These are phyloP conservation scores for Quercus tomentella DNA, from an alignment of 331 rosid species.

Conservation along the genomic window DNA sequence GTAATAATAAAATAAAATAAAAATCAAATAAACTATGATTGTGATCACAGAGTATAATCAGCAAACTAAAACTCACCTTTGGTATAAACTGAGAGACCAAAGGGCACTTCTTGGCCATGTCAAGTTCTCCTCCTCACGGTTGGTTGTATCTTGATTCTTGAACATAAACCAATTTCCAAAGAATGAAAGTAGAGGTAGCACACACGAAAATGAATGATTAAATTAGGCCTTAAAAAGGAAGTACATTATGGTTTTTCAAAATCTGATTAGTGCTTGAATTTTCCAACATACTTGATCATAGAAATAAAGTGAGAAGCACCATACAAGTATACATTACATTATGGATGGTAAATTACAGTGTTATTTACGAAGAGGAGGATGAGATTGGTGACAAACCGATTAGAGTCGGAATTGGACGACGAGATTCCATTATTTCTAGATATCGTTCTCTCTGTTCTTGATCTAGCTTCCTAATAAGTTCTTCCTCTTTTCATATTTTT, in stretches of 20 bases:
- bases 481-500: constrained; percentile 41
- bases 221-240: too few relatives aligned
- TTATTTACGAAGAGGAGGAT: constrained; percentile 25
- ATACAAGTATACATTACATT: too few relatives aligned
- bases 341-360: too few relatives aligned
- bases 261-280: neutral
- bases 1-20: neutral
- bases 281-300: neutral
- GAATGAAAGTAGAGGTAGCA: neutral
- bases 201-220: neutral
- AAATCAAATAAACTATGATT: too few relatives aligned
- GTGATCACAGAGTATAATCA: neutral
- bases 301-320: too few relatives aligned
- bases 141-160: constrained; percentile 64
- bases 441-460: constrained; percentile 50
- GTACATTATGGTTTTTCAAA: neutral
- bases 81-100: constrained; percentile 54
- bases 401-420: constrained; percentile 25
- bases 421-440: constrained; percentile 39
- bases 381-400: constrained; percentile 45
- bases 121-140: constrained; percentile 43
- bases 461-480: constrained; percentile 57
- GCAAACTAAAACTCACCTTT: constrained; percentile 28
- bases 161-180: constrained; percentile 4
- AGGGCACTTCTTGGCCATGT: constrained; percentile 39